Base-by-base conservation (phyloP, 352 stramenopile species). In the Globisporangium cylindrosporum region DNA sequence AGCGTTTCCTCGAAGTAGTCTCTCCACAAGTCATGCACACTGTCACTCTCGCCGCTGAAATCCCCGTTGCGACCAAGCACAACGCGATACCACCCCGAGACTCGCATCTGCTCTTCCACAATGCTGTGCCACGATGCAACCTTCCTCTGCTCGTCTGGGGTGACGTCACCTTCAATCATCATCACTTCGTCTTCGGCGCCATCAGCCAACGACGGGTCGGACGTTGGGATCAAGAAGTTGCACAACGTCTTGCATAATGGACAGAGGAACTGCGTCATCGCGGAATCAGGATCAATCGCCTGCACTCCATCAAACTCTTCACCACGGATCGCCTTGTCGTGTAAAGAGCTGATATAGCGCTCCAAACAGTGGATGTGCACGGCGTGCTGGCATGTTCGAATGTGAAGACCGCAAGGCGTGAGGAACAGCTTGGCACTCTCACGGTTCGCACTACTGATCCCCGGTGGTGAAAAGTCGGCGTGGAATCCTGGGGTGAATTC, bases 221-320 rank as follows among this genome's bases (percentile, higher is more conserved):
- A 84, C 8, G 84, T 89, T 27, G 92, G 92, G 34, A 98, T 84
- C 32, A 98, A 72, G 54, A 97, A 93, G 67, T 98, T 98, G 69
- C 88, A 95, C 34, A 98, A 66, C 8, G 81, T 95, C 76, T 98
- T 98, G 74, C 93, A 98, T 58, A 98, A 64, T 9, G 93, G 93
- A 64, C 93, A 98, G 55, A 98, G 68, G 29, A 97, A 98, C 70
- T 98, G 89, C 6, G 84, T 96, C 89, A 96, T 96, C 10, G 84
- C 80, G 48, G 89, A 93, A 67, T 96, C 89, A 9, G 85, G 85
- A 70, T 96, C 89, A 48, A 96, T 94, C 4, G 89, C 89, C 72
- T 96, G 89, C 64, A 93, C 86, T 10, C 89, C 89, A 67, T 96
- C 89, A 72, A 95, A 96, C 51, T 96, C 89, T 70, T 96, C 89